A percentile compares a stretch with the other conserved stretches of the same genome.
phyloP scores from a whole-genome alignment of 2,329 filamentous ascomycete species.

The Scolecobasidium constrictum region DNA sequence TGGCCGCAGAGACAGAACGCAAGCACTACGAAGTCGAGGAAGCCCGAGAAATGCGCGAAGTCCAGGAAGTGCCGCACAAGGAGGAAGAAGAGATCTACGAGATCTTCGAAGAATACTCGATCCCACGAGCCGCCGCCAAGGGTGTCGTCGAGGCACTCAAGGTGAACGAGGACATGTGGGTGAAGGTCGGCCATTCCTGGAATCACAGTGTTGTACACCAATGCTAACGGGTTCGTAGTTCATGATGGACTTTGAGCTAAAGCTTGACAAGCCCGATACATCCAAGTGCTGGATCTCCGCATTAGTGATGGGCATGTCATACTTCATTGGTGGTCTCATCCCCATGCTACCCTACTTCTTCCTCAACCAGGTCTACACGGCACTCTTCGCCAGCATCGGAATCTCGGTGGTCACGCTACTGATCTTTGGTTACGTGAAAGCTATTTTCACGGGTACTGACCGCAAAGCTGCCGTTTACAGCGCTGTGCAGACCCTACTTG shows the following conservation, averaged over 20 bases:
- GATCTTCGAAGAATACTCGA: slow-evolving; percentile 8
- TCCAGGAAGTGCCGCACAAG: neutral
- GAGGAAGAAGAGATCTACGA: slow-evolving; percentile 10
- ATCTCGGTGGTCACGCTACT: slow-evolving; percentile 8
- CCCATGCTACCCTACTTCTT: slow-evolving; percentile 12
- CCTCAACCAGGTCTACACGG: slow-evolving; percentile 8
- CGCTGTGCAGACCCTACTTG: slow-evolving; percentile 13
- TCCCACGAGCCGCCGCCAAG: slow-evolving; percentile 1
- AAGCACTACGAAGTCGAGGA: slow-evolving; percentile 8
- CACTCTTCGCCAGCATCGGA: slow-evolving; percentile 8
- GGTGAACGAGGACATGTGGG: slow-evolving; percentile 8
- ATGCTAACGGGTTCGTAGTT: slow-evolving; percentile 6
- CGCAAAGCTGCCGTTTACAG: slow-evolving; percentile 6
- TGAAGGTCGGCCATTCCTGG: slow-evolving; percentile 1
- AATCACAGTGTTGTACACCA: neutral
- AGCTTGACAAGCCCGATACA: slow-evolving; percentile 9
- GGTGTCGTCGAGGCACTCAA: slow-evolving; percentile 9
- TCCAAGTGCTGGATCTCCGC: slow-evolving; percentile 10
- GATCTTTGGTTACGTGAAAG: slow-evolving; percentile 11
- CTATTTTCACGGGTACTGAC: slow-evolving; percentile 11
- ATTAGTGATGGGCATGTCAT: slow-evolving; percentile 9
- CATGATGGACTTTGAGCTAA: slow-evolving; percentile 11
- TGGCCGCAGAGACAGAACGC: slow-evolving; percentile 40
- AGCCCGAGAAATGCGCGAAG: slow-evolving; percentile 6
- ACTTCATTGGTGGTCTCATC: slow-evolving; percentile 11